phyloP scores from a whole-genome alignment of 164 flowering plant species.

The Aristolochia californica region DNA sequence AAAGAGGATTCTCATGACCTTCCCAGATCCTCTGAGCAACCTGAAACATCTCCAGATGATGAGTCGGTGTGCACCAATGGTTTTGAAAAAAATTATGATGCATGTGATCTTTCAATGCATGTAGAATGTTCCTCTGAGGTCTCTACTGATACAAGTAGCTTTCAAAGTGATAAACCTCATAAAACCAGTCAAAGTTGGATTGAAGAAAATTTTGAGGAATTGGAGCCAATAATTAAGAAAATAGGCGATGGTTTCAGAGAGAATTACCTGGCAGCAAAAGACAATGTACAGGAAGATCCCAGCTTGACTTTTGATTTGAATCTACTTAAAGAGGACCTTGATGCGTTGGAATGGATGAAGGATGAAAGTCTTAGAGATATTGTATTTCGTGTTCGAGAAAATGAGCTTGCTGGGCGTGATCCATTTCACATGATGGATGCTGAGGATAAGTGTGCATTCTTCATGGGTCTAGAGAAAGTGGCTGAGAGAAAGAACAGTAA shows the following conservation, averaged over 20 bases:
- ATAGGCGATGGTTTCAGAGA: conserved; percentile 67
- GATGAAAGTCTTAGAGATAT: conserved; percentile 70
- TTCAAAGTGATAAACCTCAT: conserved; percentile 12
- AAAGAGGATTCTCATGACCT: conserved; percentile 2
- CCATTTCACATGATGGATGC: conserved; percentile 74
- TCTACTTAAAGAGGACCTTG: conserved; percentile 23
- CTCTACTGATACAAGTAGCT: conserved; percentile 6
- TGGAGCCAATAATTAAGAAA: conserved; percentile 55
- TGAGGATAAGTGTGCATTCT: conserved; percentile 61
- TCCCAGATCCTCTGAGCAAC: conserved; percentile 1
- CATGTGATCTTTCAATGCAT: conserved; percentile 2
- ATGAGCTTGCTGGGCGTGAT: conserved; percentile 73
- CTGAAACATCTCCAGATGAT: background rate
- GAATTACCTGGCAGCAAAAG: conserved; percentile 50
- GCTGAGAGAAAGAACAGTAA: conserved; percentile 61
- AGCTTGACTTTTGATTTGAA: conserved; percentile 16
- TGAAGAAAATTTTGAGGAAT: conserved; percentile 61
- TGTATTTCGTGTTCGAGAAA: conserved; percentile 79
- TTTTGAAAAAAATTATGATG: conserved; percentile 4
- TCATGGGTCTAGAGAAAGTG: conserved; percentile 70
- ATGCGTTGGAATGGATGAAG: conserved; percentile 84
- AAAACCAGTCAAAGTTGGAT: conserved; percentile 46
- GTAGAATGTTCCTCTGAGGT: conserved; percentile 2
- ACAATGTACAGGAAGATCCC: conserved; percentile 31
- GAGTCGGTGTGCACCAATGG: conserved; percentile 1